Percentiles rank a stretch among this genome's conserved stretches.
phyloP scores from a whole-genome alignment of 345 rosid genomes.

The Syzygium jambos region DNA sequence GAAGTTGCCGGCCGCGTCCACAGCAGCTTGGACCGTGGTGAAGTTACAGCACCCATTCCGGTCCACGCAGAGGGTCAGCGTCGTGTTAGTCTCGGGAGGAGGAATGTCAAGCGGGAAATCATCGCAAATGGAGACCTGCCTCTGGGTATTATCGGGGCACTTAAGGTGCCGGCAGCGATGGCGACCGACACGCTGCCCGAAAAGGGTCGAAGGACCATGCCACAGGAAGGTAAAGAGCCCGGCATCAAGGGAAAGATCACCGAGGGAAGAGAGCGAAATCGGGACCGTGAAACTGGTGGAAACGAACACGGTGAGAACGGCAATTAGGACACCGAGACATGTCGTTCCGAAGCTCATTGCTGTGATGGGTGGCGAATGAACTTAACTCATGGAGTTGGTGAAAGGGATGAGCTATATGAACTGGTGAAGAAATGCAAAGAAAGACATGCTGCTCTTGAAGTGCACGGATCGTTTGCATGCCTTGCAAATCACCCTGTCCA shows the following conservation, averaged over 20 bases:
- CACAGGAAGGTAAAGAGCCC: conserved; percentile 3
- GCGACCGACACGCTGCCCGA: neutral
- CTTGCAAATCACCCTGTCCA: conserved; percentile 80
- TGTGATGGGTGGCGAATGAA: neutral
- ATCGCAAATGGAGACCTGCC: conserved; percentile 43
- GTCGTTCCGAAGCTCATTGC: conserved; percentile 25
- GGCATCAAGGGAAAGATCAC: neutral
- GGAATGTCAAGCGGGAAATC: conserved; percentile 55
- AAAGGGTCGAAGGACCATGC: neutral
- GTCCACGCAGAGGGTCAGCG: conserved; percentile 65
- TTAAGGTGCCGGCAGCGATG: conserved; percentile 8
- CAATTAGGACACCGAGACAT: conserved; percentile 21
- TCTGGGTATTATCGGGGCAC: conserved; percentile 11
- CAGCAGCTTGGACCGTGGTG: conserved; percentile 74
- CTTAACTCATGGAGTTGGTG: neutral
- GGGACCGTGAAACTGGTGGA: conserved; percentile 19
- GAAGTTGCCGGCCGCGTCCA: conserved; percentile 45
- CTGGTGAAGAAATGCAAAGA: conserved; percentile 4
- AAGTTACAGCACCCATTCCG: conserved; percentile 79
- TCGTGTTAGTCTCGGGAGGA: conserved; percentile 63
- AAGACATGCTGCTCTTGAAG: conserved; percentile 60
- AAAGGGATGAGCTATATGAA: neutral
- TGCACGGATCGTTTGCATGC: conserved; percentile 62
- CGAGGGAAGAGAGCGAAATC: neutral
- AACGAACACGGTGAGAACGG: conserved; percentile 29